Conservation (phyloP, 768 basidiomycete species). For the Guyanaporus albipodus region DNA sequence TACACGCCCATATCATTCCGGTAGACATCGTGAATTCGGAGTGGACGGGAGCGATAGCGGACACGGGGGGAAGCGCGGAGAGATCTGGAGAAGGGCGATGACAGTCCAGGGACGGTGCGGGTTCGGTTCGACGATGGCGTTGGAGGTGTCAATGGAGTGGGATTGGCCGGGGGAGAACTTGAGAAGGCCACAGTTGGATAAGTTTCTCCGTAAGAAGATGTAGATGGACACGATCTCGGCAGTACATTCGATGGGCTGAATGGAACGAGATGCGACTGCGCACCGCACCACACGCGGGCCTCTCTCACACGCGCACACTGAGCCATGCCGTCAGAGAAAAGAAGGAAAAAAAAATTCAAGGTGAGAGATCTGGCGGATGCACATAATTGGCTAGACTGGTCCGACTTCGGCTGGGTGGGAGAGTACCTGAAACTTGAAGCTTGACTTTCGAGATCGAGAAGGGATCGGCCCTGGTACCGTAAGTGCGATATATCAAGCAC, state of each 20-base stretch:
- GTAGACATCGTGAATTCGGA: constrained; percentile 31
- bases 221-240: constrained; percentile 21
- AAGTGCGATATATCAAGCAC: constrained; percentile 33
- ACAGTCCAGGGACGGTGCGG: constrained; percentile 17
- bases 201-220: constrained; percentile 28
- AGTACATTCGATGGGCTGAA: constrained; percentile 14
- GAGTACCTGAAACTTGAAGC: constrained; percentile 34
- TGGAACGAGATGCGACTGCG: too few relatives aligned
- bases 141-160: constrained; percentile 30
- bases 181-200: constrained; percentile 20
- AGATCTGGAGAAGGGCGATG: constrained; percentile 28
- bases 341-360: constrained; percentile 12
- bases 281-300: constrained; percentile 11
- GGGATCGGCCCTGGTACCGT: constrained; percentile 37
- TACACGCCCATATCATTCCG: constrained; percentile 34
- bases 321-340: constrained; percentile 23
- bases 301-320: constrained; percentile 16
- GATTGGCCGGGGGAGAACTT: constrained; percentile 27
- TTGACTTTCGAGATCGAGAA: constrained; percentile 35
- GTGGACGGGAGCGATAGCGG: constrained; percentile 29
- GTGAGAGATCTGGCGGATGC: constrained; percentile 21
- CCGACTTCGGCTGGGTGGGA: constrained; percentile 26
- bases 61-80: constrained; percentile 18
- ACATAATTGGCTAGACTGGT: constrained; percentile 24
- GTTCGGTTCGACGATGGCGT: constrained; percentile 31